phyloP scores from a whole-genome alignment of 345 rosid genomes.

The Pistacia vera region DNA sequence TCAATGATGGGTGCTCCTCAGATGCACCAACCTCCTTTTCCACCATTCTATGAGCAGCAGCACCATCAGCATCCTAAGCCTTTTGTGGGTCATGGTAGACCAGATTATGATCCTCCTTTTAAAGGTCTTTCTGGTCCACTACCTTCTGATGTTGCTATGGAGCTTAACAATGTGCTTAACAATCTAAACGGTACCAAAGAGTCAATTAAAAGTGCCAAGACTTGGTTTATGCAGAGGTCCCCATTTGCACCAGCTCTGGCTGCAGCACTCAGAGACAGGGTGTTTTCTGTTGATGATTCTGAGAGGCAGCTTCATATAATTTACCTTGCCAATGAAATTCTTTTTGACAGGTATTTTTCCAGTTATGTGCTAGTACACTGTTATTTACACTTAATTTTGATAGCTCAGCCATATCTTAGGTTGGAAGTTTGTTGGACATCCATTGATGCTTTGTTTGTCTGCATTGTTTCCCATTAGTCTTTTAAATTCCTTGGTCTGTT shows the following conservation, averaged over 20 bases:
- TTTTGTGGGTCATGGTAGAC: constrained; percentile 54
- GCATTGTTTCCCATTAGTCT: not conserved
- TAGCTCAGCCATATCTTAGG: not conserved
- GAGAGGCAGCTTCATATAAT: constrained; percentile 93
- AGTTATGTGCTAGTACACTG: not conserved
- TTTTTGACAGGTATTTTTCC: constrained; percentile 80
- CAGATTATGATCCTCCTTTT: constrained; percentile 82
- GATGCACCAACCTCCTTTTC: constrained; percentile 76
- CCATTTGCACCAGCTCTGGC: constrained; percentile 95
- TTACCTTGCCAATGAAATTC: constrained; percentile 95
- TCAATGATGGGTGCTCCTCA: constrained; percentile 59
- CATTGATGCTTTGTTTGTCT: not conserved
- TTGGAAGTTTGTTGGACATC: not conserved
- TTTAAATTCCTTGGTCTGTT: not conserved
- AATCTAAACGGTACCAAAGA: constrained; percentile 96
- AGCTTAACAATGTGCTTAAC: constrained; percentile 68
- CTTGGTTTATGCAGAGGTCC: constrained; percentile 99
- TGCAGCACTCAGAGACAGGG: constrained; percentile 86
- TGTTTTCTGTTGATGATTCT: constrained; percentile 79
- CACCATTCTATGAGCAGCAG: constrained; percentile 81
- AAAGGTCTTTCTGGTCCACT: constrained; percentile 84
- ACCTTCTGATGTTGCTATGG: constrained; percentile 86
- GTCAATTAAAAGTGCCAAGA: constrained; percentile 94
- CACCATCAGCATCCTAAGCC: constrained; percentile 73
- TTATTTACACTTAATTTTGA: not conserved